Percentiles rank a stretch among this genome's conserved stretches.
Conservation (phyloP, 208 protist genomes). For the Hexamita inflata region DNA sequence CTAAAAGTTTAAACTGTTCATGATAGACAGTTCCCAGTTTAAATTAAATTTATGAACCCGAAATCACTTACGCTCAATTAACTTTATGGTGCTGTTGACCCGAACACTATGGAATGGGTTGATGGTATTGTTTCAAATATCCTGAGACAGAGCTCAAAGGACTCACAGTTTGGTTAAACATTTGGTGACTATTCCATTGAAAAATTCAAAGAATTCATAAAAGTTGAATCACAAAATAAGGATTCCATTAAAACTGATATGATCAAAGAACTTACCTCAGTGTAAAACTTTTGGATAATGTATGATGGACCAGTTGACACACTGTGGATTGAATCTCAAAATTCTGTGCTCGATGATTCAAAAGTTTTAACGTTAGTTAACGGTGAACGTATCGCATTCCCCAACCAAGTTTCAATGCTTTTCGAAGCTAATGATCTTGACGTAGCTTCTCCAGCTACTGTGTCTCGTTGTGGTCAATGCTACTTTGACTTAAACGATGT, state of each 20-base stretch:
- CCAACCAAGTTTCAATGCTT: conserved; percentile 76
- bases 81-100: conserved; percentile 22
- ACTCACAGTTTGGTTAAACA: too few relatives aligned
- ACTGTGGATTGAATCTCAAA: conserved; percentile 96
- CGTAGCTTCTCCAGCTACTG: conserved; percentile 88
- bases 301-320: conserved; percentile 94
- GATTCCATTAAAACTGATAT: too few relatives aligned
- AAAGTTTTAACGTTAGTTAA: conserved; percentile 94
- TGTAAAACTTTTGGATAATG: too few relatives aligned
- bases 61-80: conserved; percentile 13
- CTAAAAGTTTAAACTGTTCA: not conserved
- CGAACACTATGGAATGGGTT: conserved; percentile 75
- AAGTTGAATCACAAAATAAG: too few relatives aligned
- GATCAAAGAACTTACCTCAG: too few relatives aligned
- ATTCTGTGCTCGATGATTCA: conserved; percentile 97
- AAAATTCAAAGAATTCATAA: too few relatives aligned
- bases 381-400: conserved; percentile 84
- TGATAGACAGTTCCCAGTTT: not conserved
- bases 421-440: conserved; percentile 92
- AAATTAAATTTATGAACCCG: conserved; percentile 14
- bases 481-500: conserved; percentile 79
- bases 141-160: conserved; percentile 74
- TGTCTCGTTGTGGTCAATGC: conserved; percentile 90
- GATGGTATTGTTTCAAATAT: conserved; percentile 82
- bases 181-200: too few relatives aligned